Evolutionary conservation across 2,329 filamentous ascomycete species (phyloP), one percentile per base, ranked within the genome.

Genomic region (Fusarium gaditjirri): DNA sequence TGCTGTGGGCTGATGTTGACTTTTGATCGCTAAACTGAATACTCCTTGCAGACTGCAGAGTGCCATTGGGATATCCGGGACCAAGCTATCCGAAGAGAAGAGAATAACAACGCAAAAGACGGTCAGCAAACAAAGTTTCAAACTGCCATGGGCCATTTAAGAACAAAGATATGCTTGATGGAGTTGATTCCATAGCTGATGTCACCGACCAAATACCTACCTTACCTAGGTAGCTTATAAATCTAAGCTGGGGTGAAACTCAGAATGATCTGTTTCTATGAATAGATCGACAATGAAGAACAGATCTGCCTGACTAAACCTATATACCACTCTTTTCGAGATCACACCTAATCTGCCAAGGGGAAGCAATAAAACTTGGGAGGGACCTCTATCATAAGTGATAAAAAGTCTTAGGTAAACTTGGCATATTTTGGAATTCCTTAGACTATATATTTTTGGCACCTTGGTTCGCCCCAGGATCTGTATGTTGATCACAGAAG

Each of bases 1-100:
- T 53, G 36, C 50, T 39, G 41, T 72, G 70, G 59, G 55, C 63
- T 62, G 62, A 73, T 71, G 21, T 53, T 67, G 33, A 72, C 50
- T 68, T 71, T 55, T 47, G 47, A 41, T 68, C n/a, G 44, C 54
- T 36, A 36, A 16, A 49, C 14, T n/a, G 43, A 44, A 46, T 59
- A 52, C 53, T 52, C 44, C 35, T 44, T 56, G 23, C 31, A 56
- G 58, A 44, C 31, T 49, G 54, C 29, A 57, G 54, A 49, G 39
- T 56, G 21, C 31, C 49, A 56, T 44, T 55, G 25, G 42, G 57
- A 39, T 14, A 21, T 19, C 35, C 36, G 19, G 46, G 43, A 61
- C 25, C 21, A 36, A 33, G 36, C 33, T 23, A 49, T 49, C 54
- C 41, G 54, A 61, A 36, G 31, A 39, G 31, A 49, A 49, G 41